Base-by-base conservation (phyloP, 371 early-diverging fungal genomes). In the Lichtheimia corymbifera region DNA sequence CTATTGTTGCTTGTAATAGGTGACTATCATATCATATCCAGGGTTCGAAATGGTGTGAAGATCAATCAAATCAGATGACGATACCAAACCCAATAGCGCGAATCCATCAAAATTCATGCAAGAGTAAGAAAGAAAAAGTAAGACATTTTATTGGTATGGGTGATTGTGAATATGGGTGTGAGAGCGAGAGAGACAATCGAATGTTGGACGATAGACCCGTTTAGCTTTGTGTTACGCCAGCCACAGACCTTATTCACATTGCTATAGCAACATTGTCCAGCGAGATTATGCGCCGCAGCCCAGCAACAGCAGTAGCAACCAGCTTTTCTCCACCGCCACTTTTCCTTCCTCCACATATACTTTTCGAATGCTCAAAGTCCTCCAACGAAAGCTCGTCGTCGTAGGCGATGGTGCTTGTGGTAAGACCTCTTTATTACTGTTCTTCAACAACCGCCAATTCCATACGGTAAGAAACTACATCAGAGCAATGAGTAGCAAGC, bases 351-450 rank as follows among this genome's bases (percentile, higher is more conserved):
- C 17, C 13, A n/a, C 27, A 7, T 54, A 20, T 15, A 17, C 40
- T 41, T 54, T 54, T 54, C 41, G 41, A 35, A 60, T 60, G 60
- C 41, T 53, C 50, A 55, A 73, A 64, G 74, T 68, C 52, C 68
- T 84, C 44, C 73, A 72, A 53, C 68, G 82, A 42, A 85, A 87
- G 71, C 68, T 87, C 49, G 86, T 87, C 62, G 77, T 86, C 62
- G 84, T 87, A 22, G 87, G 87, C 15, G 86, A 86, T 60, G 87
- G 87, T 65, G 83, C 83, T 30, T 84, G 84, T 70, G 86, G 87
- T 20, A 85, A 82, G 66, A 85, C 84, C 27, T 80, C 71, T 28
- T 59, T 85, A 44, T 68, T 83, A 14, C 73, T 18, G 11, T 20
- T 24, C 50, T 17, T 12, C 9, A 18, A 22, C 18, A 22, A 12